Conservation (phyloP, 2,329 filamentous ascomycete species). For the Epicoccum nigrum region DNA sequence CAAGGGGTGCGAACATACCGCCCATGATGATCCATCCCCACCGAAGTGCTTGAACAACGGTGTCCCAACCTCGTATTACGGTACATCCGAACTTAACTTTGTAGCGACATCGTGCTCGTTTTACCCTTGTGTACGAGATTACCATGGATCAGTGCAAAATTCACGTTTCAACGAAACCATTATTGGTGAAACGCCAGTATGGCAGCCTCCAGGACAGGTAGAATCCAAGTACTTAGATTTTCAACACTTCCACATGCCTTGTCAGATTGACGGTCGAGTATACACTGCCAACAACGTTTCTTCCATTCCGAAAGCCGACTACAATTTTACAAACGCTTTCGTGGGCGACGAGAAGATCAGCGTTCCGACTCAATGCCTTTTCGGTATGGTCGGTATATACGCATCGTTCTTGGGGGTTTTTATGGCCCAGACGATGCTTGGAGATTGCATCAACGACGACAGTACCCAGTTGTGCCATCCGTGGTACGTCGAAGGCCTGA, state of each 20-base stretch:
- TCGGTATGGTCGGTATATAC: not conserved
- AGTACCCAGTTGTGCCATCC: not conserved
- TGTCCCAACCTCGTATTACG: not conserved
- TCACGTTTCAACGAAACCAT: not conserved
- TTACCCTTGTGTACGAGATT: not conserved
- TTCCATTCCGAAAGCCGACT: not conserved
- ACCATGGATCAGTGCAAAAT: not conserved
- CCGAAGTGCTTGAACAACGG: not conserved
- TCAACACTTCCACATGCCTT: not conserved
- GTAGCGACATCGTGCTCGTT: not conserved
- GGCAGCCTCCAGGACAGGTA: not conserved
- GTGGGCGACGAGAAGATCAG: not conserved
- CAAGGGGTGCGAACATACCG: not conserved
- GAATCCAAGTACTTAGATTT: not conserved
- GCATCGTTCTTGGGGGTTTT: not conserved
- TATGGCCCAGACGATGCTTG: not conserved
- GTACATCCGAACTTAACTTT: not conserved
- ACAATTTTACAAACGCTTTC: not conserved
- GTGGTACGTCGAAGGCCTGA: not conserved
- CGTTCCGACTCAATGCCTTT: not conserved
- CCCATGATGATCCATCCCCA: not conserved
- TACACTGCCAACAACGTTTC: not conserved
- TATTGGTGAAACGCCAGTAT: not conserved
- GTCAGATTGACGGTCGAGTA: not conserved
- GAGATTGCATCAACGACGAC: not conserved